These are phyloP conservation scores for Auricularia cornea DNA, from an alignment of 768 basidiomycete genomes.

Conservation along the genomic window DNA sequence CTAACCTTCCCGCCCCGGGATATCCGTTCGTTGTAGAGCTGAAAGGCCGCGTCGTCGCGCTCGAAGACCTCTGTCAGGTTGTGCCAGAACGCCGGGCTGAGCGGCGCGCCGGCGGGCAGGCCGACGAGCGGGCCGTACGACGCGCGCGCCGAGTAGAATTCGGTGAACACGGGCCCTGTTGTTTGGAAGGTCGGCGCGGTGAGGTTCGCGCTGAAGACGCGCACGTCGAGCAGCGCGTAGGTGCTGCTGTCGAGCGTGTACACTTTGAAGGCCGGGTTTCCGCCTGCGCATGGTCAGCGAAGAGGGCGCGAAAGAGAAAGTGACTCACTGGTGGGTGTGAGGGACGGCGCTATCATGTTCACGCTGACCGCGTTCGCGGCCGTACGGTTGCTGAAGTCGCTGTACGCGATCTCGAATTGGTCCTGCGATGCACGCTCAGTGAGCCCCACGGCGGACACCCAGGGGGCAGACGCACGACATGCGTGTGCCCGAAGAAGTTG, in stretches of 20 bases:
- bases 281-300: slow-evolving; percentile 25
- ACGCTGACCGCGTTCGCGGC: slow-evolving; percentile 40
- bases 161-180: slow-evolving; percentile 32
- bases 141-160: slow-evolving; percentile 49
- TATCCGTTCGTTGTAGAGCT: slow-evolving; percentile 38
- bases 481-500: slow-evolving; percentile 57
- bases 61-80: slow-evolving; percentile 46
- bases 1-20: slow-evolving; percentile 30
- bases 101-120: slow-evolving; percentile 23
- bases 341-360: slow-evolving; percentile 43
- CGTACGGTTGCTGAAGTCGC: slow-evolving; percentile 38
- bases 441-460: not conserved
- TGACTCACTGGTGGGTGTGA: slow-evolving; percentile 48
- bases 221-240: slow-evolving; percentile 54
- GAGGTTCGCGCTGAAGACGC: slow-evolving; percentile 39
- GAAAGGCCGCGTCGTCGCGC: slow-evolving; percentile 36
- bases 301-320: not conserved
- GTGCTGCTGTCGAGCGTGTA: slow-evolving; percentile 62
- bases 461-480: slow-evolving; percentile 28
- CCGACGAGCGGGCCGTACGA: slow-evolving; percentile 41
- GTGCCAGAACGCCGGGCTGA: slow-evolving; percentile 54
- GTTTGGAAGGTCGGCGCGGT: slow-evolving; percentile 37
- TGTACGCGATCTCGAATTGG: slow-evolving; percentile 53
- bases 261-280: slow-evolving; percentile 48
- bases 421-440: slow-evolving; percentile 27